These are phyloP conservation scores for Rhodofomes roseus DNA, from an alignment of 1,284 basidiomycete genomes.

Conservation along the genomic window DNA sequence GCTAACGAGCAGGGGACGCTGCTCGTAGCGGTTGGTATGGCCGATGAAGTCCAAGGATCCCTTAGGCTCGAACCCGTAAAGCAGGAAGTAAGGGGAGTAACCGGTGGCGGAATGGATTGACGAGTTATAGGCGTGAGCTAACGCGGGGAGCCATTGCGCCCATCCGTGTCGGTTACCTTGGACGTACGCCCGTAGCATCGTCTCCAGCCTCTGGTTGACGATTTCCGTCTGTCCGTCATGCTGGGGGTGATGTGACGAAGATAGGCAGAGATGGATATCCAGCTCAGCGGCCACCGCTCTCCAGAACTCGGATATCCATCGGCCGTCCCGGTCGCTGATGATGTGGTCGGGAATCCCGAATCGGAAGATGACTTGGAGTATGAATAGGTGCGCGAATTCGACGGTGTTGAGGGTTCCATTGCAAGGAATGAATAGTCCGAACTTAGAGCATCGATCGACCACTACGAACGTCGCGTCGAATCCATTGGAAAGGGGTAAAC, in stretches of 20 bases:
- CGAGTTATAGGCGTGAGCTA: neutral
- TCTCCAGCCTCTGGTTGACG: slow-evolving; percentile 17
- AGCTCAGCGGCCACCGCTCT: slow-evolving; percentile 4
- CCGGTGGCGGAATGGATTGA: too few relatives aligned
- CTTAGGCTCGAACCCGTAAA: neutral
- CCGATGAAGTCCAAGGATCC: neutral
- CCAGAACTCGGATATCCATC: slow-evolving; percentile 15
- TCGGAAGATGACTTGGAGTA: slow-evolving; percentile 15
- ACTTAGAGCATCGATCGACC: slow-evolving; percentile 33
- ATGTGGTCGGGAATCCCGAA: slow-evolving; percentile 16
- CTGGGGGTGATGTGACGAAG: slow-evolving; percentile 18
- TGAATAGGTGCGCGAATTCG: slow-evolving; percentile 20
- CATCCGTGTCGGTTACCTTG: neutral
- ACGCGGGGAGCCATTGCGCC: neutral
- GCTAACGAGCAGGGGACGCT: too few relatives aligned
- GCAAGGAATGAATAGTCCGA: slow-evolving; percentile 33
- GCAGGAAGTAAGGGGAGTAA: neutral
- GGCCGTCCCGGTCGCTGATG: too few relatives aligned
- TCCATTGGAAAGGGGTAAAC: slow-evolving; percentile 24
- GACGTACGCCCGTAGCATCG: slow-evolving; percentile 11
- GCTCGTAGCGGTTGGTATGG: too few relatives aligned
- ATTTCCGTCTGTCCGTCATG: slow-evolving; percentile 20
- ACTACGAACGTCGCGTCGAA: slow-evolving; percentile 30
- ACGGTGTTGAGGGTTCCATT: too few relatives aligned
- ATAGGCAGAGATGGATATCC: too few relatives aligned